These are phyloP conservation scores for Cystobasidium slooffiae DNA, from an alignment of 1,284 basidiomycete genomes.

Conservation along the genomic window DNA sequence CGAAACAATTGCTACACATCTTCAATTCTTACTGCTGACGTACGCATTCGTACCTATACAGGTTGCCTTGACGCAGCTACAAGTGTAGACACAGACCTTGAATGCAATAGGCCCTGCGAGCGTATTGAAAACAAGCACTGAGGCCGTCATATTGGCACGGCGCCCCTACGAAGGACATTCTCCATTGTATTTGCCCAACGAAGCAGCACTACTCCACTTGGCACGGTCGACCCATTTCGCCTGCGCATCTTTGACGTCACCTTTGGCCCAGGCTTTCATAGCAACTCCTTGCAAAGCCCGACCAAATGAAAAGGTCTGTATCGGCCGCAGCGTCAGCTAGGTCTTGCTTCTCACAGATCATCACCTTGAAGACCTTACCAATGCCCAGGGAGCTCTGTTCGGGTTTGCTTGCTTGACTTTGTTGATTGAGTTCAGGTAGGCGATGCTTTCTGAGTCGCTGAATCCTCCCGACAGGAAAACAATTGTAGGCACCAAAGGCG, in stretches of 20 bases:
- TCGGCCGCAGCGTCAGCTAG: too few relatives aligned
- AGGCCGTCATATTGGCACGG: neutral
- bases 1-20: neutral
- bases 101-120: too few relatives aligned
- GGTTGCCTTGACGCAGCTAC: neutral
- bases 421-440: constrained; percentile 50
- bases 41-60: neutral
- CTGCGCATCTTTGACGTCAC: constrained; percentile 60
- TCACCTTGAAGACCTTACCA: constrained; percentile 1
- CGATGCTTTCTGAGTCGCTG: constrained; percentile 46
- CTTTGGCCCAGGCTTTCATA: constrained; percentile 61
- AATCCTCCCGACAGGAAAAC: constrained; percentile 61
- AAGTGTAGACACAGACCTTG: neutral
- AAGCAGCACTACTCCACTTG: constrained; percentile 60
- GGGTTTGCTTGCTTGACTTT: constrained; percentile 40
- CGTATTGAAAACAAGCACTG: neutral
- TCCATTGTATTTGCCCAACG: constrained; percentile 46
- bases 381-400: constrained; percentile 32
- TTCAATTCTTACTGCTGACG: too few relatives aligned
- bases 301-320: constrained; percentile 63
- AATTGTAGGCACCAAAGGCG: constrained; percentile 62
- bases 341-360: neutral
- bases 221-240: constrained; percentile 60
- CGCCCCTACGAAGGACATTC: constrained; percentile 30
- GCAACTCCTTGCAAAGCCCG: constrained; percentile 63